A percentile compares a stretch with the other conserved stretches of the same genome.
phyloP scores from a whole-genome alignment of 2,329 filamentous ascomycete species.

The Cryphonectria radicalis region DNA sequence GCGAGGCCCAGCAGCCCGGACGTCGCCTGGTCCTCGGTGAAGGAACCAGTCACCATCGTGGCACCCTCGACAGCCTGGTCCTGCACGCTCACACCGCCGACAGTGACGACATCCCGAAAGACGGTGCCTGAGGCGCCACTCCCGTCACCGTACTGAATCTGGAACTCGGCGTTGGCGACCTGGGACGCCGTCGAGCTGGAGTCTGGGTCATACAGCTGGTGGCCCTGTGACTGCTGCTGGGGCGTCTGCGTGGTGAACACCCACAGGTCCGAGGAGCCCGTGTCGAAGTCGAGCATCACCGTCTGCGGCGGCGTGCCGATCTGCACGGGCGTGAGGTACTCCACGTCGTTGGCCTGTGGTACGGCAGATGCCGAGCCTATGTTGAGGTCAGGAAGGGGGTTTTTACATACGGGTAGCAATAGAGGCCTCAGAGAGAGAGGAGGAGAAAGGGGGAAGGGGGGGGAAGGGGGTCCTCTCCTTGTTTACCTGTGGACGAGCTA shows the following conservation, averaged over 20 bases:
- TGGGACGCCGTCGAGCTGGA: conserved; percentile 47
- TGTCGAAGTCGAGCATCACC: conserved; percentile 69
- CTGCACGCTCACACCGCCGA: conserved; percentile 62
- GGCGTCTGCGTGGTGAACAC: conserved; percentile 64
- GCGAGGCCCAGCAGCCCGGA: conserved; percentile 61
- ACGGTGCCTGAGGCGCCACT: conserved; percentile 65
- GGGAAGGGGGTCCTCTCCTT: background rate
- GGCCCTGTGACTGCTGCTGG: conserved; percentile 49
- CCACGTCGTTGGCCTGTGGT: conserved; percentile 51
- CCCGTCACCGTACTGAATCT: conserved; percentile 67
- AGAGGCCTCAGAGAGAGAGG: background rate
- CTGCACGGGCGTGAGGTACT: conserved; percentile 62
- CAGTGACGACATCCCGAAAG: conserved; percentile 64
- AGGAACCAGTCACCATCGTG: conserved; percentile 53
- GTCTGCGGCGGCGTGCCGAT: conserved; percentile 58
- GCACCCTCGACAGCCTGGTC: conserved; percentile 68
- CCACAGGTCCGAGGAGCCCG: conserved; percentile 72
- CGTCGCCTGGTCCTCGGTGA: conserved; percentile 39
- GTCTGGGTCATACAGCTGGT: conserved; percentile 59
- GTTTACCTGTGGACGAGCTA: background rate
- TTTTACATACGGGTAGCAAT: background rate
- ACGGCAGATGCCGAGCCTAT: conserved; percentile 46
- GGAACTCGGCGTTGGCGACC: conserved; percentile 51
- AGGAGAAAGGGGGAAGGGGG: background rate
- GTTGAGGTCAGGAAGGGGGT: conserved; percentile 28